Evolutionary conservation across 2,329 filamentous ascomycete species (phyloP), one percentile per base, ranked within the genome.

Genomic region (Acrocalymma vagum): DNA sequence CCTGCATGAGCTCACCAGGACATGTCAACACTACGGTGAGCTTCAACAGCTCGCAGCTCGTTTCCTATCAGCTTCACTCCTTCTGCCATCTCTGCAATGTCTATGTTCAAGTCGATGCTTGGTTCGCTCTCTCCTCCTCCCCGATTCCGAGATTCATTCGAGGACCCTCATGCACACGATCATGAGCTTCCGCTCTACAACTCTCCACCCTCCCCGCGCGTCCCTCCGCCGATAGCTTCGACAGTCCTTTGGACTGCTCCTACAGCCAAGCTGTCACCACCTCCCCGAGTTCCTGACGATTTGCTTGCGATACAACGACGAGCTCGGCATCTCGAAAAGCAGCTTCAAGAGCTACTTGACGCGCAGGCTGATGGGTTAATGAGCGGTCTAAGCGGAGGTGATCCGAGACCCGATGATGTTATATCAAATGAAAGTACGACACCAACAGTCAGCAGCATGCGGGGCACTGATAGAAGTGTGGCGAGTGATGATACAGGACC

Each of bases 291-390:
- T 8, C 65, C 68, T 3, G 67, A 72, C 22, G 56, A 77, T 38
- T 67, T 81, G 18, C 60, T 79, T n/a, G 71, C 73, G 18, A 62
- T 82, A 42, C 74, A 78, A 50, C 72, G 79, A 42, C 74, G 78
- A 56, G 74, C 80, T 17, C 74, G 72, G 40, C 69, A 80, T 49
- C 75, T 85, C 8, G 76, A 85, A 55, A 73, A 74, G 36, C 78
- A 81, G 45, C 71, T 85, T 8, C 82, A 85, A 60, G 71, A 72
- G 41, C 68, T 84, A 9, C 77, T 85, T 15, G 82, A 85, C 63
- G 79, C 80, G 8, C 82, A 85, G 61, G 78, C 80, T 21, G 80
- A 83, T 52, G 80, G 78, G 13, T 69, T 85, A 20, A 69, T 78
- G 26, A 73, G 75, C 30, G 78, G 76, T 3, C 62, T 81, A 3